Percentiles rank a stretch among this genome's conserved stretches.
Conservation (phyloP, 164 flowering plant genomes). For the Litsea cubeba region DNA sequence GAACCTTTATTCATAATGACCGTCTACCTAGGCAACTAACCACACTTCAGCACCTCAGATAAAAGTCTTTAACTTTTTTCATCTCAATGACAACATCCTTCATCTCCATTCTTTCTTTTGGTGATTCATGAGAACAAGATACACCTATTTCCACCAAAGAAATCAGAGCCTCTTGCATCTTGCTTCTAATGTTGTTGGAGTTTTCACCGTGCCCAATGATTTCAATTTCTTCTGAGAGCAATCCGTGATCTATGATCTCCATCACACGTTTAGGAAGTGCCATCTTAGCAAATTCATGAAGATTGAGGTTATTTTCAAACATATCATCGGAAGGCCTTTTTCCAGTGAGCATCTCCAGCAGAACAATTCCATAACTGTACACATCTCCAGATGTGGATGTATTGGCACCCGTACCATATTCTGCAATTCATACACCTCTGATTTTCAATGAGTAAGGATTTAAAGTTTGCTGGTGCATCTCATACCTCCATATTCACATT, state of each 20-base stretch:
- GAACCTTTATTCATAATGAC: no score
- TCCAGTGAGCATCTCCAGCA: slow-evolving; percentile 16
- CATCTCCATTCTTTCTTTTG: slow-evolving; percentile 4
- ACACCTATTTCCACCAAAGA: not conserved
- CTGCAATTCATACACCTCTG: not conserved
- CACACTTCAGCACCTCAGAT: not conserved
- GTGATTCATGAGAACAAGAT: not conserved
- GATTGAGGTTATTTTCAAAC: not conserved
- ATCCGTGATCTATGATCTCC: not conserved
- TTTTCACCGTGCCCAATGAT: not conserved
- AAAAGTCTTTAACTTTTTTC: not conserved
- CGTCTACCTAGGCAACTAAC: not conserved
- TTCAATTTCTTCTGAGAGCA: not conserved
- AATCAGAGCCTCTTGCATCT: not conserved
- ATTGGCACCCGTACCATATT: slow-evolving; percentile 22
- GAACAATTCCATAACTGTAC: slow-evolving; percentile 28
- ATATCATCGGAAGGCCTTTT: slow-evolving; percentile 7
- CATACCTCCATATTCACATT: no score
- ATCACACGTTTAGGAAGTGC: not conserved
- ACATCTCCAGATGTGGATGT: slow-evolving; percentile 23
- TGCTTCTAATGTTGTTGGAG: not conserved
- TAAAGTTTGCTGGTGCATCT: no score
- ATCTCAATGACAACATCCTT: not conserved
- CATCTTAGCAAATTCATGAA: not conserved
- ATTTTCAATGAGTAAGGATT: not conserved